Evolutionary conservation across 306 rosid genomes (phyloP).

Genomic region (Prunus fruticosa): DNA sequence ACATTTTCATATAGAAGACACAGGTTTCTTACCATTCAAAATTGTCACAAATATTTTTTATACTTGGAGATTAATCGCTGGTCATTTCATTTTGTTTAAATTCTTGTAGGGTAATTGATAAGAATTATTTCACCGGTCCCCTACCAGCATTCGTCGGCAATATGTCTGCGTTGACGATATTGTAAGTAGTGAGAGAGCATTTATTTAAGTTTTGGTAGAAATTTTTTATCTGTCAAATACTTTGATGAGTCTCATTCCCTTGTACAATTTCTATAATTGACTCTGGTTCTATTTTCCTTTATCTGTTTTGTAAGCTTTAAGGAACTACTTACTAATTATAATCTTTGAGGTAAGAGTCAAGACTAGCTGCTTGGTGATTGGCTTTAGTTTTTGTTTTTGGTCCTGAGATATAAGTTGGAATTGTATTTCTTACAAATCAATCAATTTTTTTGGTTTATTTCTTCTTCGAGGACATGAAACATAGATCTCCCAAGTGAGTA

Average conservation of each 20-base stretch:
- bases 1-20: background rate
- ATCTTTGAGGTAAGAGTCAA: no score
- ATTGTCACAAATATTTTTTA: background rate
- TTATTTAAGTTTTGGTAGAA: background rate
- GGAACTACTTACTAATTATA: no score
- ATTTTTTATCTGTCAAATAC: background rate
- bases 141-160: conserved; percentile 25
- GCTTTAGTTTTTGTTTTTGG: no score
- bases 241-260: background rate
- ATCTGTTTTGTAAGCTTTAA: no score
- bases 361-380: no score
- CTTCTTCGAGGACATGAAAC: no score
- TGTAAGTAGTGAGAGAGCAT: conserved; percentile 17
- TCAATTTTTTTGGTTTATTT: background rate
- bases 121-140: conserved; percentile 25
- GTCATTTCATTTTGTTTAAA: background rate
- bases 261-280: background rate
- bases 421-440: background rate
- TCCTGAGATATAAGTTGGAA: background rate
- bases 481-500: no score
- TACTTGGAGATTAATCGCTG: background rate
- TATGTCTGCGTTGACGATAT: background rate
- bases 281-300: no score
- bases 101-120: conserved; percentile 25
- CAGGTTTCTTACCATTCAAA: background rate